Evolutionary conservation across 2,329 filamentous ascomycete genomes (phyloP).

Genomic region (Nakataea oryzae): DNA sequence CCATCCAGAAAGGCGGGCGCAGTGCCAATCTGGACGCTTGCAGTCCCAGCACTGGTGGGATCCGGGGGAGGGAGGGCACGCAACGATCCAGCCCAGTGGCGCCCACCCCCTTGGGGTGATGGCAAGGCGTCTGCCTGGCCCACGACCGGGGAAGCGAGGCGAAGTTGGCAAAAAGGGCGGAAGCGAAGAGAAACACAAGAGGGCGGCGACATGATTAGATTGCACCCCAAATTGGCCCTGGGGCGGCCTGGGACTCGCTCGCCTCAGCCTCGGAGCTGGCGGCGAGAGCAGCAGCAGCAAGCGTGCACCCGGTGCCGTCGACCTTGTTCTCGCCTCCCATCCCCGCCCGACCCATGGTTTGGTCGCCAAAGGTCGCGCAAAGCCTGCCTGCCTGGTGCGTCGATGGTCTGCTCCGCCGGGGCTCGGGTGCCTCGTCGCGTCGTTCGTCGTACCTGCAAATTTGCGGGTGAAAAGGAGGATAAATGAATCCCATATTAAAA

Average conservation of each 20-base stretch:
- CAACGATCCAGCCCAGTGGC: not conserved
- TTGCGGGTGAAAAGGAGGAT: conserved; percentile 31
- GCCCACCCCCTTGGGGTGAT: not conserved
- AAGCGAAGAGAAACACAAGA: no score
- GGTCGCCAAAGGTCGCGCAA: not conserved
- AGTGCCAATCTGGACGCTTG: not conserved
- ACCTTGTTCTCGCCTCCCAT: not conserved
- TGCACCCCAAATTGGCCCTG: not conserved
- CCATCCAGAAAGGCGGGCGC: not conserved
- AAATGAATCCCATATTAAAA: conserved; percentile 36
- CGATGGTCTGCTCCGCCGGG: not conserved
- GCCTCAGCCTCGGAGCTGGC: not conserved
- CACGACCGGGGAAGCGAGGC: not conserved
- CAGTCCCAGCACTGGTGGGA: not conserved
- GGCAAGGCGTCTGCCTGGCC: not conserved
- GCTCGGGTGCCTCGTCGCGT: conserved; percentile 1
- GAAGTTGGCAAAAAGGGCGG: no score
- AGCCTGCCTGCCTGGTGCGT: not conserved
- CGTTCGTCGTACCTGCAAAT: conserved; percentile 16
- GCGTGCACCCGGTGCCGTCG: not conserved
- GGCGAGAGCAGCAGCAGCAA: no score
- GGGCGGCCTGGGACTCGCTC: no score
- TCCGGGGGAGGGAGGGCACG: not conserved
- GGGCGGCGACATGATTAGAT: not conserved
- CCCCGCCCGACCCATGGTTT: not conserved